A percentile compares a stretch with the other conserved stretches of the same genome.
These are phyloP conservation scores for Trypanosoma mega DNA, from an alignment of 208 protist species.

Conservation along the genomic window DNA sequence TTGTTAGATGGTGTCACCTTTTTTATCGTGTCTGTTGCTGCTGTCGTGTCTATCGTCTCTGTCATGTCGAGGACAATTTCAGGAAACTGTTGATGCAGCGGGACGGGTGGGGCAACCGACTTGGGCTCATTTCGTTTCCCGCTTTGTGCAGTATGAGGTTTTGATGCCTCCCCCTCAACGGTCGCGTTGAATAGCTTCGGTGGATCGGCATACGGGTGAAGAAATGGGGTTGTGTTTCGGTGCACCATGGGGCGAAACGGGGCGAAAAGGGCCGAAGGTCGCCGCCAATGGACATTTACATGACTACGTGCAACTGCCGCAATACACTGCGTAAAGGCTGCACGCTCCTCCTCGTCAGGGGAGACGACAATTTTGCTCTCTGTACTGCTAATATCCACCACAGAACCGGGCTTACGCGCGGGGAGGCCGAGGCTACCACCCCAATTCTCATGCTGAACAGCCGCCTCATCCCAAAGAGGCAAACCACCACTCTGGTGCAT, in stretches of 20 bases:
- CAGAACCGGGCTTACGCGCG: neutral
- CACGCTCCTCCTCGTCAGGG: slow-evolving; percentile 2
- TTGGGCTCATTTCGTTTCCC: slow-evolving; percentile 27
- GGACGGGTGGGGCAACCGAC: slow-evolving; percentile 18
- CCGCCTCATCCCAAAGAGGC: slow-evolving; percentile 74
- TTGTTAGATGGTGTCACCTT: no score
- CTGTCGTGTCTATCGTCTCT: no score
- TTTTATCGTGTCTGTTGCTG: no score
- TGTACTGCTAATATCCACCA: slow-evolving; percentile 15
- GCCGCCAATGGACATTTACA: slow-evolving; percentile 50
- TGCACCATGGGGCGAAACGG: slow-evolving; percentile 91
- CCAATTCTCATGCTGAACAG: slow-evolving; percentile 81
- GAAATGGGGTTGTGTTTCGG: slow-evolving; percentile 77
- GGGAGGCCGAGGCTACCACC: slow-evolving; percentile 40
- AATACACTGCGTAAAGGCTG: slow-evolving; percentile 19
- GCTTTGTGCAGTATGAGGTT: neutral
- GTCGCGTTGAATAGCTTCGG: slow-evolving; percentile 38
- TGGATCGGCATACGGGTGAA: slow-evolving; percentile 66
- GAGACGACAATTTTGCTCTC: slow-evolving; percentile 22
- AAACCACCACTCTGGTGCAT: slow-evolving; percentile 25
- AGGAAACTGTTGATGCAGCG: slow-evolving; percentile 64
- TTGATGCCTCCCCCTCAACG: slow-evolving; percentile 32
- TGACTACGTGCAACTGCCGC: neutral
- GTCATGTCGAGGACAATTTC: slow-evolving; percentile 71
- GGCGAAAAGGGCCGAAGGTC: slow-evolving; percentile 62